A percentile compares a stretch with the other conserved stretches of the same genome.
These are phyloP conservation scores for Podospora pseudocomata DNA, from an alignment of 495 filamentous ascomycete genomes.

Conservation along the genomic window DNA sequence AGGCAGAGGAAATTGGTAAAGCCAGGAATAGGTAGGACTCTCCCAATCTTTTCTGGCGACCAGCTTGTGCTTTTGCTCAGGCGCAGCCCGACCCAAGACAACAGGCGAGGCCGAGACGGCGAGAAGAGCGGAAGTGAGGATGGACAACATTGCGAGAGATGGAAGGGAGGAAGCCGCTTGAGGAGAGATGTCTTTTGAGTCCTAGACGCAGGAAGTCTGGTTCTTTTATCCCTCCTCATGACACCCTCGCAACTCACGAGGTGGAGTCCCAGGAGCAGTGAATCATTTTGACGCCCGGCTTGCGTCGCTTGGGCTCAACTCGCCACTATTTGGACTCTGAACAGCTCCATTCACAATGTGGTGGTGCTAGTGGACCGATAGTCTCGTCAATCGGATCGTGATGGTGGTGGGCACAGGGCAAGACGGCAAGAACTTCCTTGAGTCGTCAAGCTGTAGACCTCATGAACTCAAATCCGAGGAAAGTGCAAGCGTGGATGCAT, in stretches of 20 bases:
- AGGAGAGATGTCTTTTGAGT: background rate
- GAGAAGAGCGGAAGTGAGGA: background rate
- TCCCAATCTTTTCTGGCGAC: slow-evolving; percentile 26
- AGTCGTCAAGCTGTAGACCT: background rate
- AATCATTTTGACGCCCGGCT: background rate
- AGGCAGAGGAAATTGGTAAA: slow-evolving; percentile 47
- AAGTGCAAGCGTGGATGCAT: background rate
- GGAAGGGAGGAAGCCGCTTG: background rate
- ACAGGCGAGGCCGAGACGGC: background rate
- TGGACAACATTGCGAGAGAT: slow-evolving; percentile 1
- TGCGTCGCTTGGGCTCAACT: background rate
- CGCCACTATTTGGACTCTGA: background rate
- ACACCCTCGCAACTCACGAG: background rate
- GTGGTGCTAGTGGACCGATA: background rate
- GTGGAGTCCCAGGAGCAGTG: background rate
- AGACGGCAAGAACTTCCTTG: background rate
- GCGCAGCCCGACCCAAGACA: background rate
- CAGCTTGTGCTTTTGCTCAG: slow-evolving; percentile 1
- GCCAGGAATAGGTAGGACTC: slow-evolving; percentile 37
- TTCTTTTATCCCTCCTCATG: background rate
- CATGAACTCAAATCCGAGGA: background rate
- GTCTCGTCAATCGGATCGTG: background rate
- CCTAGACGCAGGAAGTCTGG: background rate
- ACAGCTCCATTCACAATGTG: background rate
- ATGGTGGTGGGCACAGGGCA: background rate